Conservation (phyloP, 2,329 filamentous ascomycete genomes). For the Colletotrichum sp. region DNA sequence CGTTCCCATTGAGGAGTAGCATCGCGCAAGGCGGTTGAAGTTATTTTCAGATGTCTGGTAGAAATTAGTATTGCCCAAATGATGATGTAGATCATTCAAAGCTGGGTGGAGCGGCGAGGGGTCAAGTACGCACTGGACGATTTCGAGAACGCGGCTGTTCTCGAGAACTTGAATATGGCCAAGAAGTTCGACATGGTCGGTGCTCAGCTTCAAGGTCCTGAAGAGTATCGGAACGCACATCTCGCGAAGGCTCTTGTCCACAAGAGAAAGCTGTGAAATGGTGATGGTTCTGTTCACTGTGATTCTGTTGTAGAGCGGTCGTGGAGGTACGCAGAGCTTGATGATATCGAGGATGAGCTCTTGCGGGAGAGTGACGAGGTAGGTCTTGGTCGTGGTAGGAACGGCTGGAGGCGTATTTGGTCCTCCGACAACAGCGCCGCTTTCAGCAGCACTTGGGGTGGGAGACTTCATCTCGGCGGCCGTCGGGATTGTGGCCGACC, state of each 20-base stretch:
- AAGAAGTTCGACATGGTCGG: not conserved
- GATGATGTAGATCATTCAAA: not conserved
- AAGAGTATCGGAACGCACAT: not conserved
- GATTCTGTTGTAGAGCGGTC: accelerated
- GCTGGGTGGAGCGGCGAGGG: accelerated
- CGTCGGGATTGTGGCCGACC: not conserved
- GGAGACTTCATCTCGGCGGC: not conserved
- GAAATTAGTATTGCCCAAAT: not conserved
- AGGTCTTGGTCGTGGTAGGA: not conserved
- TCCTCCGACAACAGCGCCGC: not conserved
- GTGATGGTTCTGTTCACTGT: not conserved
- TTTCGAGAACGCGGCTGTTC: not conserved
- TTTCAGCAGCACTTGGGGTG: not conserved
- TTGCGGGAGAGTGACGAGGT: not conserved
- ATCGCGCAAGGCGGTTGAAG: accelerated
- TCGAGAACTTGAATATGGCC: not conserved
- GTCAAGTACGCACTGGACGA: not conserved
- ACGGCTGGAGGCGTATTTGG: accelerated
- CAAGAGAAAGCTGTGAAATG: not conserved
- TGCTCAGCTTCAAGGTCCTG: not conserved
- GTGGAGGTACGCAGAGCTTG: not conserved
- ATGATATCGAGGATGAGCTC: not conserved
- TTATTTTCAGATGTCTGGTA: accelerated
- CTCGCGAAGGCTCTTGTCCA: not conserved
- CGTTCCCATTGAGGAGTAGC: not conserved